These are phyloP conservation scores for Saccharomyces uvarum DNA, from an alignment of 1,139 yeast genomes.

Conservation along the genomic window DNA sequence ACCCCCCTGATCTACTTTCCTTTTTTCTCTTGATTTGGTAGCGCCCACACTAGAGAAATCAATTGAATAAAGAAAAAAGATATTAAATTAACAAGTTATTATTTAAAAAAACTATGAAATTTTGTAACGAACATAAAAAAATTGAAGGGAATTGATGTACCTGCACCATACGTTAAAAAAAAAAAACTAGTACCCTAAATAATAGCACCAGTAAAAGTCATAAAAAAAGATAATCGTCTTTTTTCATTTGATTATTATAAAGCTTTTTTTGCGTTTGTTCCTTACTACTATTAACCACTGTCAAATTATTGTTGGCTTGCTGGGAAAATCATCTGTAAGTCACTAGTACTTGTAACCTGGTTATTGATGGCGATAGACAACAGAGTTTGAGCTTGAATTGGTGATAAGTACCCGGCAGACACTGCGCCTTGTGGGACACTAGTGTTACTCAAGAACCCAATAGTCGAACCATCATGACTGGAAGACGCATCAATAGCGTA, in stretches of 20 bases:
- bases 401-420: constrained; percentile 28
- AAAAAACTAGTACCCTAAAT: not conserved
- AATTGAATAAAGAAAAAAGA: not conserved
- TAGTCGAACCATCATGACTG: not conserved
- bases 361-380: constrained; percentile 23
- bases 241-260: not conserved
- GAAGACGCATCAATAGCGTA: constrained; percentile 13
- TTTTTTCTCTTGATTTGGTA: not conserved
- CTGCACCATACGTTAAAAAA: not conserved
- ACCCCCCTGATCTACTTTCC: not conserved
- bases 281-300: not conserved
- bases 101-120: not conserved
- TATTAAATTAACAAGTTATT: not conserved
- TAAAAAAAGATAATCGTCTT: not conserved
- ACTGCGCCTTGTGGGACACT: constrained; percentile 22
- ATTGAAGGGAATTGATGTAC: not conserved
- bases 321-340: constrained; percentile 15
- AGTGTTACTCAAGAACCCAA: constrained; percentile 12
- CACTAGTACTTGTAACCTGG: constrained; percentile 16
- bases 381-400: constrained; percentile 27
- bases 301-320: not conserved
- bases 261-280: not conserved
- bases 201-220: not conserved
- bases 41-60: not conserved
- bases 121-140: not conserved